Percentiles rank a stretch among this genome's conserved stretches.
phyloP scores from a whole-genome alignment of 441 rosid genomes.

The Sinapis alba region DNA sequence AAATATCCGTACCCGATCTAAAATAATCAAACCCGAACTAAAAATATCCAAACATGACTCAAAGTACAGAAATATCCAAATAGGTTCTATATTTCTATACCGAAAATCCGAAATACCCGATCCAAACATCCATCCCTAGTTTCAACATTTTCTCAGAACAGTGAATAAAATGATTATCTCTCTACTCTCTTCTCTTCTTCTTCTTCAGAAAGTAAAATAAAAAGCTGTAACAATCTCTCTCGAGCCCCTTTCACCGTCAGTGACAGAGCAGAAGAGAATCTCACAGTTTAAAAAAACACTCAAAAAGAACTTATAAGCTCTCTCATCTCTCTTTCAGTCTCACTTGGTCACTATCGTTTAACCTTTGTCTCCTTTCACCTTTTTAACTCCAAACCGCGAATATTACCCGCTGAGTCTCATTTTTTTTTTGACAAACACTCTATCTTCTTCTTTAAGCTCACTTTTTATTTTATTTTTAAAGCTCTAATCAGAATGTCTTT shows the following conservation, averaged over 20 bases:
- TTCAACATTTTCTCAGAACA: too few relatives aligned
- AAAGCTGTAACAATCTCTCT: slow-evolving; percentile 37
- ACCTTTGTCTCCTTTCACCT: slow-evolving; percentile 34
- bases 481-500: slow-evolving; percentile 9
- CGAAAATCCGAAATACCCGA: too few relatives aligned
- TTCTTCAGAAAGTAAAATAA: slow-evolving; percentile 1
- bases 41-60: too few relatives aligned
- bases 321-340: slow-evolving; percentile 28
- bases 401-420: slow-evolving; percentile 23
- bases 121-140: too few relatives aligned
- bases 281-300: slow-evolving; percentile 16
- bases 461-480: not conserved
- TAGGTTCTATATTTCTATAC: too few relatives aligned
- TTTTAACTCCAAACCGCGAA: slow-evolving; percentile 28
- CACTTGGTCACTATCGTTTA: slow-evolving; percentile 30
- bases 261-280: slow-evolving; percentile 30
- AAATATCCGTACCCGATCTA: too few relatives aligned
- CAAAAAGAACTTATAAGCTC: not conserved
- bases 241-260: slow-evolving; percentile 47
- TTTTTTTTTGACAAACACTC: not conserved
- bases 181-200: not conserved
- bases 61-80: too few relatives aligned
- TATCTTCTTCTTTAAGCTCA: slow-evolving; percentile 27
- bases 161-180: too few relatives aligned
- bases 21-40: too few relatives aligned